Evolutionary conservation across 148 eudicot species (phyloP), one percentile per base, ranked within the genome.

Genomic region (Hydrangea macrophylla): DNA sequence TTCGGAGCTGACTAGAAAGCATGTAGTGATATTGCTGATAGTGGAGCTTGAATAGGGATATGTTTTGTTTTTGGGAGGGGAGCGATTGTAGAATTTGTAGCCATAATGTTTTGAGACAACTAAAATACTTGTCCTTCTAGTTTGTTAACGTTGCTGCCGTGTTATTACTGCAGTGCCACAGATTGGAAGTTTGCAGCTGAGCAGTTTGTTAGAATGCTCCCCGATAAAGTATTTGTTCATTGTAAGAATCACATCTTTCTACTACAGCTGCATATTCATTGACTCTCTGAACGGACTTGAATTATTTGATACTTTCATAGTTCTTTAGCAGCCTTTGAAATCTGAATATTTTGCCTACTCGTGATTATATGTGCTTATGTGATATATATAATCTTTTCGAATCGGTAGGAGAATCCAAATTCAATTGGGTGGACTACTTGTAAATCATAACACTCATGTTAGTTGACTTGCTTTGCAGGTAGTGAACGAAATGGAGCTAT

Each of bases 171-270:
- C 91, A 94, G 99, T 80, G 71, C 88, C 42, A 32, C 82, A 2
- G 91, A 94, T 76, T 94, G 99, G 99, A 91, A 85, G 78, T 94
- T 88, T 65, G 97, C 76, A 42, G 93, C 97, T 12, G 97, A 87
- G 80, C 93, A 85, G 75, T 94, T 91, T 75, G 96, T 91, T 30
- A 77, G 75, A 58, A 68, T 58, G 79, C 88, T 90, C 55, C 90
- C 96, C 25, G 93, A 89, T 77, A 89, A 84, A 94, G 90, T 94
- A 32, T 87, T 75, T 68, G 97, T 94, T 80, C 97, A 87, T 71
- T 92, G 99, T 94, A 87, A 90, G 98, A 60, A 72, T 51, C 32
- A 13, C 70, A 0, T 30, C 58, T 48, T 22, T 10, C 28, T 54
- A n/a, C n/a, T n/a, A n/a, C n/a, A n/a, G n/a, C n/a, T n/a, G n/a